phyloP scores from a whole-genome alignment of 768 basidiomycete genomes.

The Tylopilus sp. region DNA sequence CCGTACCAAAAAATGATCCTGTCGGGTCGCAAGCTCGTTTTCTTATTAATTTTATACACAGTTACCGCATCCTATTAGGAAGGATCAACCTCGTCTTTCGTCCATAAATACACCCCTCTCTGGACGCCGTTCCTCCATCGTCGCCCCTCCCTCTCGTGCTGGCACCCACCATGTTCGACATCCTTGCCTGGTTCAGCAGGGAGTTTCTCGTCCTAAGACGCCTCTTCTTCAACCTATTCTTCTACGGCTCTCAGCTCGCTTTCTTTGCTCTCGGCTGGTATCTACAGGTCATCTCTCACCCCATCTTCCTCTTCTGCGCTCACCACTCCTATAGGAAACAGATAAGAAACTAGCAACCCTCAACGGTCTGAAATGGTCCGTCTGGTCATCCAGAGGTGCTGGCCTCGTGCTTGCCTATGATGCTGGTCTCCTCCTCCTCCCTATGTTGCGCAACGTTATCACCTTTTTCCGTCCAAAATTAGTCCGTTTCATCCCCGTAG shows the following conservation, averaged over 20 bases:
- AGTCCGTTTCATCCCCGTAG: conserved; percentile 83
- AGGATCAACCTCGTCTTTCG: too few species aligned
- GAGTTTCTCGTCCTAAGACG: conserved; percentile 64
- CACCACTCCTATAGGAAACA: conserved; percentile 41
- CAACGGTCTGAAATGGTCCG: conserved; percentile 77
- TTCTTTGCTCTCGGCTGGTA: conserved; percentile 89
- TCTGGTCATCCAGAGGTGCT: conserved; percentile 89
- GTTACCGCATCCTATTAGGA: too few species aligned
- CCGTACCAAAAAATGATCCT: too few species aligned
- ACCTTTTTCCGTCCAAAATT: conserved; percentile 78
- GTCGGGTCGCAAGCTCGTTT: too few species aligned
- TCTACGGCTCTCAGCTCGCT: conserved; percentile 72
- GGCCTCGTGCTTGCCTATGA: conserved; percentile 88
- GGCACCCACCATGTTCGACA: background rate
- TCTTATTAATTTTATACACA: too few species aligned
- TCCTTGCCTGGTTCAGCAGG: conserved; percentile 56
- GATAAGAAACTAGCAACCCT: conserved; percentile 67
- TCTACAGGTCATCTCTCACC: conserved; percentile 51
- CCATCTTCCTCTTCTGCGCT: background rate
- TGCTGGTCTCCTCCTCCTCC: conserved; percentile 81
- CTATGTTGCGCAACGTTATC: conserved; percentile 87
- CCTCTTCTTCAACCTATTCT: conserved; percentile 71
- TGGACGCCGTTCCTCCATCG: too few species aligned
- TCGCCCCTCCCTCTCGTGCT: background rate
- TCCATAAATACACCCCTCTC: too few species aligned